Evolutionary conservation across 2,329 filamentous ascomycete genomes (phyloP).

Genomic region (Penicillium hordei): DNA sequence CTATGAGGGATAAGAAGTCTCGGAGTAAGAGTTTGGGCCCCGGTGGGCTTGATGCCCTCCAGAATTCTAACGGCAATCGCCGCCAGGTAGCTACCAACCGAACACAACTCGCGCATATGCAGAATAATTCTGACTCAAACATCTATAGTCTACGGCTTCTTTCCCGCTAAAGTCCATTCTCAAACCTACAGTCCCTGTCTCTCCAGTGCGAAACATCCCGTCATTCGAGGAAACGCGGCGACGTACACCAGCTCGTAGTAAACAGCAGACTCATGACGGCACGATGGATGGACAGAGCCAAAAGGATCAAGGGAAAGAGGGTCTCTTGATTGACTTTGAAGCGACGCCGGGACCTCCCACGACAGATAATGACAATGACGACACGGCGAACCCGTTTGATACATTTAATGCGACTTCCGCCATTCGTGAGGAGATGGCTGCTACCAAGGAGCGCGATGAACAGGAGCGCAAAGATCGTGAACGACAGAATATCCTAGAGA

Average conservation of each 20-base stretch:
- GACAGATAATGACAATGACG: constrained; percentile 42
- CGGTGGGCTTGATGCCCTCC: constrained; percentile 80
- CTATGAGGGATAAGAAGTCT: constrained; percentile 60
- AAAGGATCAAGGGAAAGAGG: constrained; percentile 25
- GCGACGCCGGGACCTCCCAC: constrained; percentile 37
- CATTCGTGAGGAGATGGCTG: constrained; percentile 56
- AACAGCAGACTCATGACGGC: constrained; percentile 20
- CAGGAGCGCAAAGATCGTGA: constrained; percentile 60
- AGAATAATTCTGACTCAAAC: constrained; percentile 7
- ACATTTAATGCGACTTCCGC: constrained; percentile 43
- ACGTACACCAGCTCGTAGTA: constrained; percentile 40
- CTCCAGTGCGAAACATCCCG: constrained; percentile 66
- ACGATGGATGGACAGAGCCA: constrained; percentile 14
- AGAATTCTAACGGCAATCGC: constrained; percentile 71
- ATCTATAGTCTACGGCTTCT: constrained; percentile 41
- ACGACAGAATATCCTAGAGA: constrained; percentile 62
- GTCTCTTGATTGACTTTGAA: constrained; percentile 46
- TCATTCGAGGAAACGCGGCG: constrained; percentile 55
- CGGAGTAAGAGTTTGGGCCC: constrained; percentile 96
- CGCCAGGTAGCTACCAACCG: constrained; percentile 65
- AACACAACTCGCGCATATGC: background rate
- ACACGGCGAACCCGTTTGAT: constrained; percentile 51
- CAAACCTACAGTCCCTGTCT: constrained; percentile 70
- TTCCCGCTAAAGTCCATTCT: constrained; percentile 67
- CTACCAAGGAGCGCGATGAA: constrained; percentile 68